Conservation (phyloP, 768 basidiomycete species). For the Asterophora parasitica region DNA sequence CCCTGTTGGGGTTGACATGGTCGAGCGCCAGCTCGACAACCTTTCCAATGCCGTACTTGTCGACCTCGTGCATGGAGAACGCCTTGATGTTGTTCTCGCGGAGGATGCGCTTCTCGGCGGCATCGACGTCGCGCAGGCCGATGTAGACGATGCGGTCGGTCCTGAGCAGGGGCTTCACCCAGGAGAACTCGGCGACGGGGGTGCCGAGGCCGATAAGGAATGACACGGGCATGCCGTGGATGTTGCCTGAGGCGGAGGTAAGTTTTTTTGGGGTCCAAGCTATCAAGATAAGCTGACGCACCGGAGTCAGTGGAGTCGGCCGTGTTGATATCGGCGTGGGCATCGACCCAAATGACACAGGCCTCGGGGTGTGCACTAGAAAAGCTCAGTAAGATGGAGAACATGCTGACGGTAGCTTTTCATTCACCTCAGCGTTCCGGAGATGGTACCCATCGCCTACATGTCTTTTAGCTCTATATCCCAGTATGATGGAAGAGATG, state of each 20-base stretch:
- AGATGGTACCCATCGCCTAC: slow-evolving; percentile 88
- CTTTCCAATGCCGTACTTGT: slow-evolving; percentile 87
- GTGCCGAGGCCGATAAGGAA: slow-evolving; percentile 71
- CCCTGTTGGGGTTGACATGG: slow-evolving; percentile 81
- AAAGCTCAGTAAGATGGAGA: neutral
- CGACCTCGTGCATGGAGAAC: slow-evolving; percentile 90
- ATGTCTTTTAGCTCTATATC: slow-evolving; percentile 5
- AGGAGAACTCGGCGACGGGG: slow-evolving; percentile 40
- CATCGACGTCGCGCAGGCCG: slow-evolving; percentile 90
- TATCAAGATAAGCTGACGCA: slow-evolving; percentile 22
- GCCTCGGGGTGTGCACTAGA: slow-evolving; percentile 68
- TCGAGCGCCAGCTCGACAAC: slow-evolving; percentile 97
- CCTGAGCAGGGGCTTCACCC: slow-evolving; percentile 59
- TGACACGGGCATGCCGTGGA: slow-evolving; percentile 97
- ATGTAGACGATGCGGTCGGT: slow-evolving; percentile 89
- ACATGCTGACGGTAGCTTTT: neutral
- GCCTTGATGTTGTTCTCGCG: slow-evolving; percentile 77
- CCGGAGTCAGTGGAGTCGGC: slow-evolving; percentile 73
- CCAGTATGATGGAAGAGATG: neutral
- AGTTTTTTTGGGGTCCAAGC: neutral
- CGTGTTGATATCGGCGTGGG: slow-evolving; percentile 97
- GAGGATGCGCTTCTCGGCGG: slow-evolving; percentile 83
- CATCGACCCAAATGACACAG: slow-evolving; percentile 95
- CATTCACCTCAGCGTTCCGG: slow-evolving; percentile 73
- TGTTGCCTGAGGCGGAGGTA: slow-evolving; percentile 57